A percentile compares a stretch with the other conserved stretches of the same genome.
Conservation (phyloP, 2,329 filamentous ascomycete genomes). For the Cladosporium cucumerinum region DNA sequence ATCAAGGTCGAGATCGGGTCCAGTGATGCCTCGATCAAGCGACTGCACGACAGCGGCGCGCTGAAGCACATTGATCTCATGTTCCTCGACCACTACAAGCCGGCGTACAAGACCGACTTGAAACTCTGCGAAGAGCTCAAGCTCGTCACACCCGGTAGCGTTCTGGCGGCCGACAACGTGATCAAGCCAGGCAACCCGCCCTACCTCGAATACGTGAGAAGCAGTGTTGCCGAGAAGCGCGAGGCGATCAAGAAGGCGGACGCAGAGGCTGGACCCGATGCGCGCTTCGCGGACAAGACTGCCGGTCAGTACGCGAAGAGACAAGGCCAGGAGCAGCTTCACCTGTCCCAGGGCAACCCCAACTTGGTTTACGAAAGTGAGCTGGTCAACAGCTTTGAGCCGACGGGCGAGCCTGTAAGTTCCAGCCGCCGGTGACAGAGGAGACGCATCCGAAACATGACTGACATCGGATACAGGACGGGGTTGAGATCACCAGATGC, state of each 20-base stretch:
- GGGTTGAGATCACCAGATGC: conserved; percentile 63
- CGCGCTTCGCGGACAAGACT: conserved; percentile 43
- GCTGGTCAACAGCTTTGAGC: conserved; percentile 63
- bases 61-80: conserved; percentile 65
- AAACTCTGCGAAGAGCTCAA: conserved; percentile 72
- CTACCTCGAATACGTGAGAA: conserved; percentile 68
- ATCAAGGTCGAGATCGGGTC: conserved; percentile 69
- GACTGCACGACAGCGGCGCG: conserved; percentile 53
- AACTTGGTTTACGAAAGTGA: conserved; percentile 64
- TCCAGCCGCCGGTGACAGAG: not conserved
- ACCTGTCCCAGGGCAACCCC: conserved; percentile 55
- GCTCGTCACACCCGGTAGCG: conserved; percentile 60
- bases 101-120: conserved; percentile 68
- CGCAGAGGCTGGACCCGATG: conserved; percentile 34
- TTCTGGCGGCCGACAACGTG: conserved; percentile 68
- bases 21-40: conserved; percentile 62
- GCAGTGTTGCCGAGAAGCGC: conserved; percentile 60
- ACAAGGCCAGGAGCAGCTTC: conserved; percentile 46
- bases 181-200: conserved; percentile 68
- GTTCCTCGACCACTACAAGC: conserved; percentile 80
- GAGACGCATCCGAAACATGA: not conserved
- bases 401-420: conserved; percentile 63
- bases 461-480: conserved; percentile 52
- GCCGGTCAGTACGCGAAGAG: conserved; percentile 48
- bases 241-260: conserved; percentile 36